Conservation (phyloP, 73 alveolate species). For the Stentor coeruleus region DNA sequence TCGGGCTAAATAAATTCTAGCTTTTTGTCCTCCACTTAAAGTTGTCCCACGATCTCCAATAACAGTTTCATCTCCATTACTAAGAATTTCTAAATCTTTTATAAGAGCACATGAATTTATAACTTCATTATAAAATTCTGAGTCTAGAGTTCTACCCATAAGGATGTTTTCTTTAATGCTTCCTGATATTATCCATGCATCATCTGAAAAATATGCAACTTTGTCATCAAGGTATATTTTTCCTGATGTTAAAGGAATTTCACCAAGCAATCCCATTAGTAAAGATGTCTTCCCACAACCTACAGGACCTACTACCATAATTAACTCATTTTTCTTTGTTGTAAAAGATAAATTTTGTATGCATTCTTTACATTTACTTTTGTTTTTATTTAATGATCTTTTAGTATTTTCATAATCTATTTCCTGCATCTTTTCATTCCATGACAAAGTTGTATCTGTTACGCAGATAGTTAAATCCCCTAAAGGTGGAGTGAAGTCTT, state of each 20-base stretch:
- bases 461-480: too few relatives aligned
- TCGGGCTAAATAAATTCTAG: conserved; percentile 78
- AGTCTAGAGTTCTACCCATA: conserved; percentile 49
- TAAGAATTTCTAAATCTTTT: conserved; percentile 37
- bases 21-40: conserved; percentile 73
- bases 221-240: background rate
- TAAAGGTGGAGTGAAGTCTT: too few relatives aligned
- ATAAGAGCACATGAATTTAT: conserved; percentile 50
- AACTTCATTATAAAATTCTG: conserved; percentile 45
- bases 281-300: conserved; percentile 22
- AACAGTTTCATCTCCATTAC: conserved; percentile 51
- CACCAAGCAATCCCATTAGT: background rate
- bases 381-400: too few relatives aligned
- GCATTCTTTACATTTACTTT: too few relatives aligned
- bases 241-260: background rate
- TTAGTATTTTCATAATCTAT: too few relatives aligned
- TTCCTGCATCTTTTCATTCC: too few relatives aligned
- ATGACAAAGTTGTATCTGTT: too few relatives aligned
- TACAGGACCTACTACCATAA: conserved; percentile 18
- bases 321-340: background rate
- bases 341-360: background rate
- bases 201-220: background rate
- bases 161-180: conserved; percentile 54
- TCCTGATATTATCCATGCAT: conserved; percentile 43
- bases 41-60: conserved; percentile 65